Evolutionary conservation across 768 basidiomycete genomes (phyloP).

Genomic region (Russula sp.): DNA sequence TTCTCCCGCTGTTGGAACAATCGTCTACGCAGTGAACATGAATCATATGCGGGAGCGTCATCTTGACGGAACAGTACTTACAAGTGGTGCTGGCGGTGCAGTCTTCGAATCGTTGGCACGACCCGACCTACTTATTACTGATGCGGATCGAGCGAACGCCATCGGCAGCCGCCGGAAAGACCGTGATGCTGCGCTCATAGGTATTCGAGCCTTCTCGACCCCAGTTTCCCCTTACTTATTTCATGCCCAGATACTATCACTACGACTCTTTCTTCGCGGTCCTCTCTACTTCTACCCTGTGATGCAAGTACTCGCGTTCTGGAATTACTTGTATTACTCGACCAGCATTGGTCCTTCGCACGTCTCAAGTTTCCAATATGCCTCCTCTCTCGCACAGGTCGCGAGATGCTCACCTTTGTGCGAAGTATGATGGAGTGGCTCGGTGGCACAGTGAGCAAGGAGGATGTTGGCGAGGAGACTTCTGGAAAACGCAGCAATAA

Average conservation of each 20-base stretch:
- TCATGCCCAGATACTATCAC: slow-evolving; percentile 69
- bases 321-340: slow-evolving; percentile 90
- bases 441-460: slow-evolving; percentile 89
- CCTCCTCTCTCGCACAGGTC: slow-evolving; percentile 82
- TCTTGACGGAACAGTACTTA: slow-evolving; percentile 86
- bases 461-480: slow-evolving; percentile 80
- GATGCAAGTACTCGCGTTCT: slow-evolving; percentile 93
- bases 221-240: slow-evolving; percentile 5
- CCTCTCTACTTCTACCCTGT: slow-evolving; percentile 83
- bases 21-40: slow-evolving; percentile 89
- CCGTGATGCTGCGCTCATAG: slow-evolving; percentile 81
- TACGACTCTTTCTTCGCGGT: slow-evolving; percentile 69
- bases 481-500: slow-evolving; percentile 42
- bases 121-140: slow-evolving; percentile 91
- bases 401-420: slow-evolving; percentile 91
- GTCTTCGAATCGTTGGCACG: slow-evolving; percentile 81
- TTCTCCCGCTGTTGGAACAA: slow-evolving; percentile 94
- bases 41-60: slow-evolving; percentile 97
- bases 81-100: slow-evolving; percentile 64
- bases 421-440: slow-evolving; percentile 99
- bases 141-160: slow-evolving; percentile 78
- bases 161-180: slow-evolving; percentile 84
- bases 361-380: slow-evolving; percentile 83
- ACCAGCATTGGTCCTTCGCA: slow-evolving; percentile 95
- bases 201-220: slow-evolving; percentile 33